phyloP scores from a whole-genome alignment of 2,329 filamentous ascomycete genomes.

The Fusarium virguliforme region DNA sequence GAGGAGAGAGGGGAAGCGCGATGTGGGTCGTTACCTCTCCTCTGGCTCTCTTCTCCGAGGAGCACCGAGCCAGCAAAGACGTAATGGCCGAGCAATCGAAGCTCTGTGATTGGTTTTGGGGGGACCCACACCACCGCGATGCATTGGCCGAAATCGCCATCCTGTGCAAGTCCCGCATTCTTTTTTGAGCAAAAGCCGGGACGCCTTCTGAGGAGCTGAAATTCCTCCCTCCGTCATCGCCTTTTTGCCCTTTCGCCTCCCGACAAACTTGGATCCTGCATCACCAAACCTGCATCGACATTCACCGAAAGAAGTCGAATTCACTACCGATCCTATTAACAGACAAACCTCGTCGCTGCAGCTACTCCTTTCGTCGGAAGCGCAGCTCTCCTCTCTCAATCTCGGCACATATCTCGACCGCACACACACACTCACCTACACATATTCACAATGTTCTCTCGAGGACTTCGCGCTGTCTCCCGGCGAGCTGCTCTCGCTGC shows the following conservation, averaged over 20 bases:
- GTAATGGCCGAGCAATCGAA: conserved; percentile 54
- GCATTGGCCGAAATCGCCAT: conserved; percentile 54
- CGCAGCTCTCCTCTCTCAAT: conserved; percentile 16
- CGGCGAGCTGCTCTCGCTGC: conserved; percentile 62
- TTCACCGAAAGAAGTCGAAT: conserved; percentile 14
- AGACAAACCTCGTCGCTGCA: conserved; percentile 10
- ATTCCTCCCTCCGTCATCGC: conserved; percentile 45
- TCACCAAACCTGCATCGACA: conserved; percentile 33
- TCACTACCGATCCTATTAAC: conserved; percentile 25
- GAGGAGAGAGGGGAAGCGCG: conserved; percentile 10
- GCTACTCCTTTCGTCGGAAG: conserved; percentile 19
- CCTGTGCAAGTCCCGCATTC: conserved; percentile 52
- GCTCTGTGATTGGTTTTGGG: conserved; percentile 40
- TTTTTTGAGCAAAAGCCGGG: conserved; percentile 48
- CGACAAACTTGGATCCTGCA: conserved; percentile 31
- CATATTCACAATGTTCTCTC: conserved; percentile 63
- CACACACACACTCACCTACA: conserved; percentile 8
- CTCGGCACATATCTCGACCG: conserved; percentile 17
- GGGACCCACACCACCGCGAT: conserved; percentile 43
- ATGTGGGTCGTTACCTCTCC: conserved; percentile 31
- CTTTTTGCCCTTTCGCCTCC: conserved; percentile 46
- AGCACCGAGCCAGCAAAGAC: conserved; percentile 52
- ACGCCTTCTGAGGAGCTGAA: conserved; percentile 40
- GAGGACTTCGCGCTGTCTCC: conserved; percentile 62
- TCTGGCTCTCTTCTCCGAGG: conserved; percentile 49